Evolutionary conservation across 2,329 filamentous ascomycete species (phyloP).

Genomic region (Colletotrichum sp.): DNA sequence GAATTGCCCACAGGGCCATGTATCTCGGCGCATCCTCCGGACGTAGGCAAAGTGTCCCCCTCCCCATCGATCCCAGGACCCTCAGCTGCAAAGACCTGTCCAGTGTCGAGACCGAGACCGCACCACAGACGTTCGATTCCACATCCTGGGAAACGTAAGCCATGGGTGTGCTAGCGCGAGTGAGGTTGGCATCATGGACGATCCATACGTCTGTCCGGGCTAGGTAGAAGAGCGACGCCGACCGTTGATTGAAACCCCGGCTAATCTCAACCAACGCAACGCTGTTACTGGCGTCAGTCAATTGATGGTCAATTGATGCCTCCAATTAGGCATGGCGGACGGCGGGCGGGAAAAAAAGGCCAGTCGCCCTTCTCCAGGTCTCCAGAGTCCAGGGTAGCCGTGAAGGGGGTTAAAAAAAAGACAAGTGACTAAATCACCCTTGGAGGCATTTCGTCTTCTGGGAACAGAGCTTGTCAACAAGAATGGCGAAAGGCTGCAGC

Average conservation of each 20-base stretch:
- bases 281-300: neutral
- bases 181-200: neutral
- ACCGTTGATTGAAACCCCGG: neutral
- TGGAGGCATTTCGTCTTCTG: neutral
- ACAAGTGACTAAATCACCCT: neutral
- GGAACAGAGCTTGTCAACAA: neutral
- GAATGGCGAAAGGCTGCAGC: neutral
- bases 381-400: neutral
- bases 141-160: neutral
- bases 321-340: neutral
- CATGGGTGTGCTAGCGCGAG: neutral
- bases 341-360: neutral
- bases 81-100: neutral
- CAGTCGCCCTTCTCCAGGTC: neutral
- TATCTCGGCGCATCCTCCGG: slow-evolving; percentile 1
- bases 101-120: neutral
- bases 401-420: neutral
- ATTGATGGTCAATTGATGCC: neutral
- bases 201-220: neutral
- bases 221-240: neutral
- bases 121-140: neutral
- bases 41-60: neutral
- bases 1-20: neutral
- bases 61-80: neutral
- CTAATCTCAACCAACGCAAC: neutral